Conservation (phyloP, 306 rosid species). For the Morella rubra region DNA sequence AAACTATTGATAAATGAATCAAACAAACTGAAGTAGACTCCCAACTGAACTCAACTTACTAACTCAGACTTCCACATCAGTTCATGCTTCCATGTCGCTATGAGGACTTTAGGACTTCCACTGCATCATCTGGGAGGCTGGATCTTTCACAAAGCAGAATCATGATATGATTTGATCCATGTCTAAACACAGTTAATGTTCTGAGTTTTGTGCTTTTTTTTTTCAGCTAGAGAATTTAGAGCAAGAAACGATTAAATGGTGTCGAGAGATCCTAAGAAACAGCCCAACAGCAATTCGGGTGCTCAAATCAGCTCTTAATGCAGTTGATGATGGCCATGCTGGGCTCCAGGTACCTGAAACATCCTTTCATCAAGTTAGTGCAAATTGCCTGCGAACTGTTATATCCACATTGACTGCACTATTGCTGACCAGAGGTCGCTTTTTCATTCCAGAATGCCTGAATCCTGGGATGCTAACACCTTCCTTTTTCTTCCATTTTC, state of each 20-base stretch:
- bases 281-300: constrained; percentile 89
- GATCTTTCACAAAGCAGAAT: background rate
- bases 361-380: background rate
- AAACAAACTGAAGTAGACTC: no score
- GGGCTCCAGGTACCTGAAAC: constrained; percentile 71
- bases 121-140: background rate
- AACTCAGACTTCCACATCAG: no score
- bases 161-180: constrained; percentile 3
- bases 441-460: background rate
- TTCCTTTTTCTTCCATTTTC: background rate
- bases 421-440: background rate
- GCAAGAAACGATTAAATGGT: constrained; percentile 88
- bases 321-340: constrained; percentile 90
- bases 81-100: no score
- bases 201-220: constrained; percentile 22
- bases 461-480: background rate
- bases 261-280: constrained; percentile 79
- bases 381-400: background rate
- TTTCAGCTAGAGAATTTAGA: constrained; percentile 64
- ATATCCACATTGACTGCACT: background rate
- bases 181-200: background rate
- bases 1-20: no score
- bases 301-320: constrained; percentile 83
- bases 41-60: no score
- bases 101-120: no score